Percentiles rank a stretch among this genome's conserved stretches.
phyloP scores from a whole-genome alignment of 805 yeast genomes.

The Barnettozyma californica region DNA sequence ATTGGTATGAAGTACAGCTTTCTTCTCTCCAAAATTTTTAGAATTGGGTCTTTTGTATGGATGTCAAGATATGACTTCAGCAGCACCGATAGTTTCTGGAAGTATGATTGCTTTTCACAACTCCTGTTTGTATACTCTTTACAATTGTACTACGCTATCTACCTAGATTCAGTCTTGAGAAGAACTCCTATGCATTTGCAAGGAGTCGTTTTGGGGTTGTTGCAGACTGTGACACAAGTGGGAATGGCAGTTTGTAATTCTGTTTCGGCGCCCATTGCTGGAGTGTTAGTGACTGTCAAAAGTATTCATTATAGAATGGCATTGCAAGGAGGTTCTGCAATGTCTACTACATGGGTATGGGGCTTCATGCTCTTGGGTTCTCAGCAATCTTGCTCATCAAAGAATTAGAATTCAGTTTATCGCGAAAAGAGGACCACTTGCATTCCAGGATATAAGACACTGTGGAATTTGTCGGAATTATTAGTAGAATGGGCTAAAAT shows the following conservation, averaged over 20 bases:
- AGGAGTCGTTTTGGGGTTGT: slow-evolving; percentile 35
- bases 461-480: no score
- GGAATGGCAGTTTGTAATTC: slow-evolving; percentile 29
- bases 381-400: slow-evolving; percentile 4
- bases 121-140: slow-evolving; percentile 23
- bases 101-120: slow-evolving; percentile 24
- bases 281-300: slow-evolving; percentile 15
- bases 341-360: slow-evolving; percentile 9
- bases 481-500: no score
- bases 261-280: slow-evolving; percentile 24
- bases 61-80: slow-evolving; percentile 22
- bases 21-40: slow-evolving; percentile 13
- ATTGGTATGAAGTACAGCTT: slow-evolving; percentile 21
- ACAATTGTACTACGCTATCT: slow-evolving; percentile 32
- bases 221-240: slow-evolving; percentile 32
- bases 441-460: no score
- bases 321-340: slow-evolving; percentile 7
- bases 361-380: slow-evolving; percentile 4
- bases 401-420: slow-evolving; percentile 11
- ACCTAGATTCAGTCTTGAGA: slow-evolving; percentile 27
- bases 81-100: slow-evolving; percentile 26
- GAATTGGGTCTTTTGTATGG: slow-evolving; percentile 22
- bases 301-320: no score
- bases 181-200: slow-evolving; percentile 34
- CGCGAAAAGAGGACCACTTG: not conserved